Evolutionary conservation across 2,329 filamentous ascomycete species (phyloP).

Genomic region (Cercospora beticola): DNA sequence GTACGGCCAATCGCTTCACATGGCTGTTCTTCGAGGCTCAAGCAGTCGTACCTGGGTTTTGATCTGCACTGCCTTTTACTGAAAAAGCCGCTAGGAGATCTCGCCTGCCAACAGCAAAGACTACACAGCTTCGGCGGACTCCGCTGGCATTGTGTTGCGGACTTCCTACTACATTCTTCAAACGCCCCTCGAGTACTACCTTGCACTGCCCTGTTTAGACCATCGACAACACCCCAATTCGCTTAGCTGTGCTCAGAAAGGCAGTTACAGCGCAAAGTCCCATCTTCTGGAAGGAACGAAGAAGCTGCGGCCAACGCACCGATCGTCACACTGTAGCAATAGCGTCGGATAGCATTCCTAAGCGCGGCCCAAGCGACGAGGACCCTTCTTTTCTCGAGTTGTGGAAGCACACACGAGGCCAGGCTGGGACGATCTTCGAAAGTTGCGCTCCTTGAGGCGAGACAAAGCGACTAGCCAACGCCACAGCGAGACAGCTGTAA

Average conservation of each 20-base stretch:
- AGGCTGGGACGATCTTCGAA: not conserved
- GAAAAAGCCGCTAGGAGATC: not conserved
- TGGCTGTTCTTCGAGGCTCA: not conserved
- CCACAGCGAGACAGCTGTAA: conserved; percentile 17
- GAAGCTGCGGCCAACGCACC: not conserved
- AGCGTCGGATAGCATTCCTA: not conserved
- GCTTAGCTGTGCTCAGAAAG: not conserved
- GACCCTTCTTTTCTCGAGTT: not conserved
- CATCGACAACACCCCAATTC: not conserved
- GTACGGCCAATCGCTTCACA: not conserved
- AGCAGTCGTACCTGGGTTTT: not conserved
- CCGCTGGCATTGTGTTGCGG: not conserved
- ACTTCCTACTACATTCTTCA: not conserved
- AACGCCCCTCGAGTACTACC: not conserved
- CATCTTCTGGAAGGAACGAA: not conserved
- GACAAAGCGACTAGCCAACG: conserved; percentile 15
- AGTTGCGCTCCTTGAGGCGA: not conserved
- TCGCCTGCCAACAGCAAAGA: not conserved
- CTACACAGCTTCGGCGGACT: not conserved
- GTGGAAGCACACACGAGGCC: not conserved
- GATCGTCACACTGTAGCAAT: not conserved
- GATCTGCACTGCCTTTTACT: not conserved
- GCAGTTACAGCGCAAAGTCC: not conserved
- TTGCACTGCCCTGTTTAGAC: not conserved
- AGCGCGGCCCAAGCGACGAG: not conserved